Evolutionary conservation across 257 asterid genomes (phyloP).

Genomic region (Haberlea rhodopensis): DNA sequence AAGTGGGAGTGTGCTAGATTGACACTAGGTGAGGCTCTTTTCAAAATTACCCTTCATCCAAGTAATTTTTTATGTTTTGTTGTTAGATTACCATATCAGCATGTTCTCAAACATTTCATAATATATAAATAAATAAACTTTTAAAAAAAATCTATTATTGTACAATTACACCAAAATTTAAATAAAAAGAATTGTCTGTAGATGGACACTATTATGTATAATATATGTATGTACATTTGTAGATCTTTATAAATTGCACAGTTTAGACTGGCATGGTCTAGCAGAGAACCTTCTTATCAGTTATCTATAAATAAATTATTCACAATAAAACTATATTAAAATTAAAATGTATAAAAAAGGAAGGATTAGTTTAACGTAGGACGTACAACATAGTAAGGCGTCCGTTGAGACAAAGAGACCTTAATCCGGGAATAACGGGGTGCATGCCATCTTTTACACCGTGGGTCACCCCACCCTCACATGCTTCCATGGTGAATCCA

Average conservation of each 20-base stretch:
- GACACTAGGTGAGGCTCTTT: too few species aligned
- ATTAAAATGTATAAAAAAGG: background rate
- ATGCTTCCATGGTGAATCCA: constrained; percentile 68
- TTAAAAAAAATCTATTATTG: too few species aligned
- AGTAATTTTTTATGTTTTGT: too few species aligned
- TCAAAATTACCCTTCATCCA: too few species aligned
- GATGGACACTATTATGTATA: too few species aligned
- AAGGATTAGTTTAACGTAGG: constrained; percentile 13
- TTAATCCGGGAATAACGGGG: constrained; percentile 60
- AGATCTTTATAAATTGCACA: background rate
- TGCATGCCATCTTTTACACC: constrained; percentile 51
- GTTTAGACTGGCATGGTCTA: background rate
- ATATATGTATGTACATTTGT: too few species aligned
- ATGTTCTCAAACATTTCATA: too few species aligned
- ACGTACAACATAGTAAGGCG: constrained; percentile 18
- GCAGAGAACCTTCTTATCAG: background rate
- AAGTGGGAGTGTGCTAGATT: too few species aligned
- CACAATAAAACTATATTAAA: background rate
- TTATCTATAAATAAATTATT: background rate
- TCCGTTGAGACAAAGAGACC: constrained; percentile 45
- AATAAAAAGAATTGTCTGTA: too few species aligned
- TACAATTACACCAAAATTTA: too few species aligned
- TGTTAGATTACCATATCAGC: too few species aligned
- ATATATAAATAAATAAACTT: too few species aligned
- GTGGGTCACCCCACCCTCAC: constrained; percentile 74